phyloP scores from a whole-genome alignment of 106 monocot species.

The Ottelia alismoides region DNA sequence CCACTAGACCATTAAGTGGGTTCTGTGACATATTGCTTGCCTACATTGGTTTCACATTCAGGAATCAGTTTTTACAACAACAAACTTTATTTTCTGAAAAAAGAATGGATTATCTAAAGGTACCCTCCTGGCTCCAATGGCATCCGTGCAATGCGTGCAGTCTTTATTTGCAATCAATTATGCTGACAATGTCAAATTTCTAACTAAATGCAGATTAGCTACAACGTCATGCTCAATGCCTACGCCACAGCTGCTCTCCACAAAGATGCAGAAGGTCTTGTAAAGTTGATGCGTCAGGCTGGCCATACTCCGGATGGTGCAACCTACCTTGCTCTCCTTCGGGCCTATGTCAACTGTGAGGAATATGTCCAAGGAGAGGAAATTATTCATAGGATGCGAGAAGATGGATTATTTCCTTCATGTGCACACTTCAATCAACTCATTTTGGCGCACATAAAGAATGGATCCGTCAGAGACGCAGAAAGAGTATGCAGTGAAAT shows the following conservation, averaged over 20 bases:
- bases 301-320: conserved; percentile 57
- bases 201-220: conserved; percentile 58
- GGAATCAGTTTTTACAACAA: too few species aligned
- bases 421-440: conserved; percentile 72
- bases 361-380: conserved; percentile 46
- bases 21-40: too few species aligned
- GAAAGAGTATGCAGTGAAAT: conserved; percentile 57
- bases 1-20: too few species aligned
- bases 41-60: too few species aligned
- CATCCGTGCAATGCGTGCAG: too few species aligned
- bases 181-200: too few species aligned
- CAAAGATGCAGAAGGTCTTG: conserved; percentile 40
- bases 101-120: too few species aligned
- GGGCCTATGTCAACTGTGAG: conserved; percentile 39
- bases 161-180: too few species aligned
- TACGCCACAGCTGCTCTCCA: conserved; percentile 58
- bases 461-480: conserved; percentile 45
- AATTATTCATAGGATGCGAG: conserved; percentile 42
- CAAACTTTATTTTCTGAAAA: too few species aligned
- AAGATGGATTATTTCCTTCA: conserved; percentile 26
- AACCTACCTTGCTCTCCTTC: conserved; percentile 63
- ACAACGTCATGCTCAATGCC: conserved; percentile 81
- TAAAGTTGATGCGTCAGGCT: conserved; percentile 48
- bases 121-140: too few species aligned
- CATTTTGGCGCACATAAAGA: conserved; percentile 46